phyloP scores from a whole-genome alignment of 352 stramenopile genomes.

The Pythium graminicola region DNA sequence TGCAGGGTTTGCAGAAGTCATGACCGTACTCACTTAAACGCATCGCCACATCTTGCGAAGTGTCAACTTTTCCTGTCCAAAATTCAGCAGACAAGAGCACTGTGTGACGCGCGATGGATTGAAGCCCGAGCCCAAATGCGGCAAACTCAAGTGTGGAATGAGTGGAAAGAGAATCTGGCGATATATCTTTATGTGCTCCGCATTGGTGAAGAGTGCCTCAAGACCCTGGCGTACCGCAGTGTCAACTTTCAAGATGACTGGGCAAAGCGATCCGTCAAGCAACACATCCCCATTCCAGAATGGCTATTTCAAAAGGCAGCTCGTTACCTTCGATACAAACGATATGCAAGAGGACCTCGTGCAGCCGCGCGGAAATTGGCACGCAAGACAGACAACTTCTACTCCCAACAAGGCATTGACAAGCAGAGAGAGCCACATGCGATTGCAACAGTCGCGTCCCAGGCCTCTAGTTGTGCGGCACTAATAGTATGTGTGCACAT shows the following conservation, averaged over 20 bases:
- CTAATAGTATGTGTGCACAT: constrained; percentile 73
- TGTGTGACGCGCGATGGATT: constrained; percentile 62
- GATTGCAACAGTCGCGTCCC: constrained; percentile 66
- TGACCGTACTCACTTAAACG: constrained; percentile 43
- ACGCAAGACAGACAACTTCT: constrained; percentile 72
- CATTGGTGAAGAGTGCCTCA: constrained; percentile 79
- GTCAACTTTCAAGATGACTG: constrained; percentile 73
- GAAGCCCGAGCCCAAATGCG: constrained; percentile 50
- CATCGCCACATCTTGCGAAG: constrained; percentile 39
- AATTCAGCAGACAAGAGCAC: constrained; percentile 59
- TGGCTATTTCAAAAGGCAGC: constrained; percentile 75
- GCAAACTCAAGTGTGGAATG: constrained; percentile 58
- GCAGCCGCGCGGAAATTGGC: constrained; percentile 43
- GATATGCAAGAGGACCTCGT: constrained; percentile 66
- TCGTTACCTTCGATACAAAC: constrained; percentile 80
- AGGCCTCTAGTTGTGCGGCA: constrained; percentile 71
- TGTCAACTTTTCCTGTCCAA: constrained; percentile 64
- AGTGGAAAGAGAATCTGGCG: constrained; percentile 62
- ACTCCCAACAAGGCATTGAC: constrained; percentile 65
- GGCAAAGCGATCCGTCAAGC: constrained; percentile 44
- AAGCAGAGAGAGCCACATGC: constrained; percentile 49
- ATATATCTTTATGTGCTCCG: constrained; percentile 81
- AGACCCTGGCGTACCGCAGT: constrained; percentile 66
- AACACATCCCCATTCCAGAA: constrained; percentile 29
- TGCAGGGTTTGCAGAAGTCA: constrained; percentile 62